Evolutionary conservation across 2,329 filamentous ascomycete genomes (phyloP).

Genomic region (Trichophyton schoenleinii): DNA sequence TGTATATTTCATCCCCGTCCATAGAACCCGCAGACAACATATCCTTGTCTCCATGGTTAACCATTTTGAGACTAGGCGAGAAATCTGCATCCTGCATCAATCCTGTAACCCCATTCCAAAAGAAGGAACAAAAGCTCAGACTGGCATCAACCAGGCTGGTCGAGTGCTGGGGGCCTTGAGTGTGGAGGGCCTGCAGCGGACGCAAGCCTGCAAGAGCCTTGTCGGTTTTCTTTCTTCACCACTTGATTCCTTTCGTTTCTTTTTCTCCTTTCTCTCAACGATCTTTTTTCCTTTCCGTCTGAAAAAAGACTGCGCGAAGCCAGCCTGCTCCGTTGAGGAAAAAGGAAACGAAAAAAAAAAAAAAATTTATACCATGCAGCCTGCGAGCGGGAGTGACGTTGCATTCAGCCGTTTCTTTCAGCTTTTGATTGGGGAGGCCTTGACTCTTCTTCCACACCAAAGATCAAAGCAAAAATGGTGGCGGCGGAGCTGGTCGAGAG

Average conservation of each 20-base stretch:
- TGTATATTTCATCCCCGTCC: background rate
- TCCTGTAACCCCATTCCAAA: background rate
- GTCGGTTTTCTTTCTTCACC: background rate
- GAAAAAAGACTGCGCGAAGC: background rate
- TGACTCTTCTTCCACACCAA: background rate
- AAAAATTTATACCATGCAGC: background rate
- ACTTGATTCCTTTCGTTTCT: background rate
- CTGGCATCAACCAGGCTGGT: too few species aligned
- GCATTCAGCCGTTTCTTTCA: slow-evolving; percentile 3
- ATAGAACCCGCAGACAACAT: background rate
- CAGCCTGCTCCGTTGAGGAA: background rate
- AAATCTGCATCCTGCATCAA: background rate
- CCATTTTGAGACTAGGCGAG: background rate
- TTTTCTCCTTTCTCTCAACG: background rate
- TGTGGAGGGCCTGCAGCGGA: background rate
- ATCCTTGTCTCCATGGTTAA: background rate
- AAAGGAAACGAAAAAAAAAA: background rate
- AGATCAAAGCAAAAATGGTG: background rate
- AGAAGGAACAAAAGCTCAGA: background rate
- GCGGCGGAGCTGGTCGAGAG: background rate
- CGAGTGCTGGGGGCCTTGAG: background rate
- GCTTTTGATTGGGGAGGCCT: background rate
- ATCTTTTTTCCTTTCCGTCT: background rate
- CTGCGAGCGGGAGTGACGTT: background rate
- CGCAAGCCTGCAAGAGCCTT: background rate